A percentile compares a stretch with the other conserved stretches of the same genome.
These are phyloP conservation scores for Spergularia azorica DNA, from an alignment of 179 eudicot species.

Conservation along the genomic window DNA sequence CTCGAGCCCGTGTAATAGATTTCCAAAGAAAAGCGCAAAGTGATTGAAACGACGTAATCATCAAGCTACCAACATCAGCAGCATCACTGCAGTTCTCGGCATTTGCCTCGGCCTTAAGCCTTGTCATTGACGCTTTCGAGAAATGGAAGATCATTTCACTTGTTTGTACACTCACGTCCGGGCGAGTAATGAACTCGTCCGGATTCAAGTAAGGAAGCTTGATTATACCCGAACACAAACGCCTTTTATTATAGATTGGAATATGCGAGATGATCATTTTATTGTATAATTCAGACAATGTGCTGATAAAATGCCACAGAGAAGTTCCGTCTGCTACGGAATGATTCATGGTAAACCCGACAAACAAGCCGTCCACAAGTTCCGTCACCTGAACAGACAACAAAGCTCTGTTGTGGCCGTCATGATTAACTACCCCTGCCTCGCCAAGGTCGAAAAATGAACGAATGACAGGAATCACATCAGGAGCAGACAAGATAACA, in stretches of 20 bases:
- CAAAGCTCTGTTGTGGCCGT: conserved; percentile 37
- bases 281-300: conserved; percentile 35
- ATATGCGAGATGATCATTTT: not conserved
- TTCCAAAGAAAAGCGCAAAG: conserved; percentile 31
- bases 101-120: conserved; percentile 34
- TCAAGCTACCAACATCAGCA: not conserved
- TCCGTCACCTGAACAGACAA: conserved; percentile 45
- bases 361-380: conserved; percentile 43
- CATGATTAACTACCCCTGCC: conserved; percentile 8
- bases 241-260: conserved; percentile 18
- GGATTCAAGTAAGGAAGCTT: conserved; percentile 11
- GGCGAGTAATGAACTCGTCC: not conserved
- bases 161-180: not conserved
- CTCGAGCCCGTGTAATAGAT: conserved; percentile 15
- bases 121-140: conserved; percentile 11
- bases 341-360: conserved; percentile 44
- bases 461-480: conserved; percentile 30
- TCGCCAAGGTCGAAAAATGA: conserved; percentile 36
- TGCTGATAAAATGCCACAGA: conserved; percentile 41
- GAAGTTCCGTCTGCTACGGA: conserved; percentile 35
- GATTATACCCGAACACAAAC: not conserved
- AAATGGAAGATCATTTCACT: conserved; percentile 32
- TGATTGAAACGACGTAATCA: conserved; percentile 32
- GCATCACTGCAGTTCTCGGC: conserved; percentile 15
- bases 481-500: conserved; percentile 12